Evolutionary conservation across 2,329 filamentous ascomycete genomes (phyloP), one percentile per base, ranked within the genome.

Genomic region (Colletotrichum orchidophilum): DNA sequence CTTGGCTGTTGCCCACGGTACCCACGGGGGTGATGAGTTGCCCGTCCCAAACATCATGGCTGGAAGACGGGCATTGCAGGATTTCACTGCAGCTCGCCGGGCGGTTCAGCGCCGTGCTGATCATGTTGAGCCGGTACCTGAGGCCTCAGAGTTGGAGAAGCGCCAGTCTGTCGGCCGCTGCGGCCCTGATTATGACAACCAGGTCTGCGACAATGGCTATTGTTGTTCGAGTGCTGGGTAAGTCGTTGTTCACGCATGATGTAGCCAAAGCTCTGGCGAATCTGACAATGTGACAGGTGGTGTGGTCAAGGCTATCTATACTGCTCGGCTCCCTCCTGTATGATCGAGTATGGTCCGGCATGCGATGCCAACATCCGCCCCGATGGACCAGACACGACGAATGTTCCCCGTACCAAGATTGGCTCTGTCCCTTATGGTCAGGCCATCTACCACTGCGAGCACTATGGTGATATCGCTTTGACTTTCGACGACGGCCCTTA

Each of bases 271-370:
- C 12, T 27, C 21, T 1, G 13, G 31, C 3, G 5, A 42, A 27
- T 11, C 52, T 67, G 11, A 63, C 53, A 3, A 5, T 26, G 42
- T n/a, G 31, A 21, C 61, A 87, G 86, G 53, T 90, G 86, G 83
- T 91, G 88, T 73, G 89, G 88, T 60, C 83, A 78, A n/a, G 83
- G 82, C 4, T 77, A 77, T 12, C 84, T 87, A 1, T 90, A 90
- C 79, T 92, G 90, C 80, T 84, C 84, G 33, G 86, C 89, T 24
- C 90, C 90, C 2, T 86, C 90, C 63, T 92, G 90, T 76, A 85
- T 89, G 76, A 88, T 91, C 75, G 80, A 86, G 73, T 91, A 88
- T 74, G 88, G 88, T n/a, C 83, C 89, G 24, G 85, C 80, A 4
- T 92, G 90, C 74, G 89, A 91, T 73, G 89, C 86, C 63, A 91